phyloP scores from a whole-genome alignment of 306 rosid species.

The Lathyrus sativus region DNA sequence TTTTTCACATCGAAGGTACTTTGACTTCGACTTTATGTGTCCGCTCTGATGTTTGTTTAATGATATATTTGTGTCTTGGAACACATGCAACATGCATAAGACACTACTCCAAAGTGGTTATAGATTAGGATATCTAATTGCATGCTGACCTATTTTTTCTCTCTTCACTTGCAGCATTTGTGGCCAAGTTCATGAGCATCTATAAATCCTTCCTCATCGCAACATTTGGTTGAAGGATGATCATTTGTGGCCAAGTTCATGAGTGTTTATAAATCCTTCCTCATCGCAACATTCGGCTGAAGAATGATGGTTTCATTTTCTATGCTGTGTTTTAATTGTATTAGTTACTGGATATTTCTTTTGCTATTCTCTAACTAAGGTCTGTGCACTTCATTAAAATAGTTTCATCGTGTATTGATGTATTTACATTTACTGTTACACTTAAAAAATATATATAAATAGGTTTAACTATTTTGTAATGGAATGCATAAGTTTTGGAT shows the following conservation, averaged over 20 bases:
- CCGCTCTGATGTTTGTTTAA: neutral
- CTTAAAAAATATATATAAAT: too few species aligned
- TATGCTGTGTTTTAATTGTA: constrained; percentile 20
- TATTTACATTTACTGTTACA: too few species aligned
- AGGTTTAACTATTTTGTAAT: too few species aligned
- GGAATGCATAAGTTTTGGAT: too few species aligned
- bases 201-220: constrained; percentile 83
- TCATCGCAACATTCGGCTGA: constrained; percentile 82
- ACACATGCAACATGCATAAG: neutral
- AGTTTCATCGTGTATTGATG: too few species aligned
- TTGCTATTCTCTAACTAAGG: neutral
- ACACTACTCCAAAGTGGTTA: neutral
- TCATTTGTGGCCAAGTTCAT: constrained; percentile 81
- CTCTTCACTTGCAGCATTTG: constrained; percentile 67
- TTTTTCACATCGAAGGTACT: constrained; percentile 93
- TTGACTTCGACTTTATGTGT: constrained; percentile 22
- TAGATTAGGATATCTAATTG: neutral
- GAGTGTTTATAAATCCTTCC: constrained; percentile 82
- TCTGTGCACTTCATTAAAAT: too few species aligned
- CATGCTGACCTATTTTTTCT: neutral
- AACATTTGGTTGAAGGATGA: constrained; percentile 67
- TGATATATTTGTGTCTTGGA: neutral
- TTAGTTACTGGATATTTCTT: neutral
- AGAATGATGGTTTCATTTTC: constrained; percentile 27
- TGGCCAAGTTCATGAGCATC: constrained; percentile 93